Evolutionary conservation across 176 grass and related monocot genomes (phyloP).

Genomic region (Paspalum notatum): DNA sequence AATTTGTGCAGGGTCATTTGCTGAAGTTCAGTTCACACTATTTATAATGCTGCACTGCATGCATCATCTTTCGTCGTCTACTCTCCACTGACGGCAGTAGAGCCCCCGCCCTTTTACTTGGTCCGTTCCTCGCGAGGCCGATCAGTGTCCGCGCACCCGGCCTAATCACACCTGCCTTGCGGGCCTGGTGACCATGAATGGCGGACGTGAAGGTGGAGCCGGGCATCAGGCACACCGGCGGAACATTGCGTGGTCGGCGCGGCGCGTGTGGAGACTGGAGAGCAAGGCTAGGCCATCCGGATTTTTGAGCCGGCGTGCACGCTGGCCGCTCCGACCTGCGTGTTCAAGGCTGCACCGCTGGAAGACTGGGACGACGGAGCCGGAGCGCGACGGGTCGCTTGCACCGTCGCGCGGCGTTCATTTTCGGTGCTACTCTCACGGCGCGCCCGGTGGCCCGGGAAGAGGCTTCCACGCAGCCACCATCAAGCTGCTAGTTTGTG

Average conservation of each 20-base stretch:
- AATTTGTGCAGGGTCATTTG: background rate
- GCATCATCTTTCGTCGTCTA: no score
- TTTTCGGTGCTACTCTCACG: no score
- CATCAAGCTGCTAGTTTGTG: no score
- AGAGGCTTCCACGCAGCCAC: no score
- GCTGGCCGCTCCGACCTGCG: background rate
- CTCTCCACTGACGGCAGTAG: no score
- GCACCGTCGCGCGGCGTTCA: no score
- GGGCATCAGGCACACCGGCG: background rate
- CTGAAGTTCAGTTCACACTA: conserved; percentile 18
- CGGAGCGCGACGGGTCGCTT: background rate
- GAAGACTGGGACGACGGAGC: background rate
- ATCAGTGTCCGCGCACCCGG: background rate
- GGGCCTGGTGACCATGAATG: background rate
- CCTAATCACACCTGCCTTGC: background rate
- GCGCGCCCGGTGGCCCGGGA: no score
- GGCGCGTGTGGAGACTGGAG: background rate
- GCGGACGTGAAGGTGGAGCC: background rate
- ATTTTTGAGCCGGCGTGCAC: background rate
- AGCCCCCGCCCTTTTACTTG: background rate
- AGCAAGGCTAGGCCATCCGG: background rate
- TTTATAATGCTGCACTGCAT: no score
- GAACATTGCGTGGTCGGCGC: background rate
- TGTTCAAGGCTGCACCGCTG: background rate
- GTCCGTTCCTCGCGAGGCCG: background rate